Conservation (phyloP, 345 rosid species). For the rapeseed (Brassica napus) region DNA sequence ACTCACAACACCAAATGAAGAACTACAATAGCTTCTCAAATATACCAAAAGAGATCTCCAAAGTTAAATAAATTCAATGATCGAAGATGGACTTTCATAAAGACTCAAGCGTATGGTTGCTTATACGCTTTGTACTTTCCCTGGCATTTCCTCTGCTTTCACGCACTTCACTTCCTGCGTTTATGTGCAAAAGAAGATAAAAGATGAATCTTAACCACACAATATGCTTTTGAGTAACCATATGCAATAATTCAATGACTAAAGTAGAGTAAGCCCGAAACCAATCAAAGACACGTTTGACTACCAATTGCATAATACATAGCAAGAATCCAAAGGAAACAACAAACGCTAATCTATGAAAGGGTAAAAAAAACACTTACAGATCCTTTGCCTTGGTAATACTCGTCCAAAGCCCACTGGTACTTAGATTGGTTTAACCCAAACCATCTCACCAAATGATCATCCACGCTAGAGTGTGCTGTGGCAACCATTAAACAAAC, state of each 20-base stretch:
- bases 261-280: not conserved
- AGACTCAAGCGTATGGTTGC: conserved; percentile 8
- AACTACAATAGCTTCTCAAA: not conserved
- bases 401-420: conserved; percentile 98
- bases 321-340: not conserved
- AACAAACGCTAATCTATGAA: not conserved
- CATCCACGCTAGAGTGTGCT: conserved; percentile 98
- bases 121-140: conserved; percentile 37
- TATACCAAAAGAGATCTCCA: conserved; percentile 1
- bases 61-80: conserved; percentile 23
- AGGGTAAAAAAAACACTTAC: conserved; percentile 46
- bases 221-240: not conserved
- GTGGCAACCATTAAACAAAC: conserved; percentile 1
- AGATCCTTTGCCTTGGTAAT: conserved; percentile 75
- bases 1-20: not conserved
- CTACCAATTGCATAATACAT: not conserved
- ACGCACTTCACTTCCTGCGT: conserved; percentile 28
- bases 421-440: conserved; percentile 97
- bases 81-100: conserved; percentile 1
- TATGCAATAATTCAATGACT: not conserved
- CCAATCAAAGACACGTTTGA: not conserved
- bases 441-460: conserved; percentile 93
- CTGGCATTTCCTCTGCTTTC: conserved; percentile 36
- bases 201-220: not conserved
- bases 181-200: not conserved